Evolutionary conservation across 1,139 yeast species (phyloP).

Genomic region (Taphrina communis): DNA sequence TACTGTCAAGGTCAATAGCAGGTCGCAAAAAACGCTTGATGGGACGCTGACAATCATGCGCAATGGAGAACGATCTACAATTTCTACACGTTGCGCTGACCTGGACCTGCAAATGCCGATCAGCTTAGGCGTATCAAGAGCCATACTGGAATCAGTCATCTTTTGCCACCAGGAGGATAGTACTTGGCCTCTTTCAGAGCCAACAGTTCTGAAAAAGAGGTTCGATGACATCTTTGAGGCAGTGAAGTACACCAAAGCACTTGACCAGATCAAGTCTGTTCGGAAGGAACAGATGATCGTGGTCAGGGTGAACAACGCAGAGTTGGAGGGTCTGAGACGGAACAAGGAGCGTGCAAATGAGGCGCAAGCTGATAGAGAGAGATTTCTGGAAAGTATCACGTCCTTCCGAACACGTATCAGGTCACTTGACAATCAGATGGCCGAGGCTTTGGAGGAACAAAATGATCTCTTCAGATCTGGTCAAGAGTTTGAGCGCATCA

Average conservation of each 20-base stretch:
- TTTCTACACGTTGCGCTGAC: conserved; percentile 84
- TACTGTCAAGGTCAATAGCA: conserved; percentile 60
- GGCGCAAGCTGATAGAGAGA: conserved; percentile 59
- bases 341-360: conserved; percentile 76
- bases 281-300: conserved; percentile 79
- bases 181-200: conserved; percentile 95
- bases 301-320: conserved; percentile 74
- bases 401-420: conserved; percentile 60
- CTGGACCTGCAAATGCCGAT: conserved; percentile 81
- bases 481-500: conserved; percentile 77
- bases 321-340: conserved; percentile 72
- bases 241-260: conserved; percentile 85
- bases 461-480: conserved; percentile 72
- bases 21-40: conserved; percentile 87
- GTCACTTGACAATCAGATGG: conserved; percentile 59
- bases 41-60: conserved; percentile 75
- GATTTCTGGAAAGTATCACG: conserved; percentile 58
- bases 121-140: conserved; percentile 83
- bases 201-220: conserved; percentile 82
- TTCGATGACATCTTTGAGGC: conserved; percentile 98
- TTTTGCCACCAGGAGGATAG: conserved; percentile 98
- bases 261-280: conserved; percentile 71
- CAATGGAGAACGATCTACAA: conserved; percentile 71
- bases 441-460: conserved; percentile 62
- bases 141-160: conserved; percentile 87